Evolutionary conservation across 495 filamentous ascomycete species (phyloP).

Genomic region (Talaromyces ruber): DNA sequence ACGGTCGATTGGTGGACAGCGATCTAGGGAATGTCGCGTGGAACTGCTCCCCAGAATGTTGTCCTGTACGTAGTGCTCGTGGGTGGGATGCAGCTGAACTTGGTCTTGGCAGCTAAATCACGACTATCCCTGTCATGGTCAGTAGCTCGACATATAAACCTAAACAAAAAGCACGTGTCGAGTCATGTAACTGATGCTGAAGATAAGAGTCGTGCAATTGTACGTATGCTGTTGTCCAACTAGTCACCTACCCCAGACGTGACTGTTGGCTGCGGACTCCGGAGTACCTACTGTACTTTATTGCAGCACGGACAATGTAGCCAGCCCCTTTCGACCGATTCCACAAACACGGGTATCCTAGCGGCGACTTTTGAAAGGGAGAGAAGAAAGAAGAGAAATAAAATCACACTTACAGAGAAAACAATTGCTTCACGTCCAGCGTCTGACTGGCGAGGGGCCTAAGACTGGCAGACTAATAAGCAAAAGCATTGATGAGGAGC

Average conservation of each 20-base stretch:
- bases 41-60: background rate
- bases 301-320: background rate
- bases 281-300: background rate
- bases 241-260: background rate
- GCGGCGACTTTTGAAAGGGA: background rate
- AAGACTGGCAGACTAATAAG: background rate
- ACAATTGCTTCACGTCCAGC: background rate
- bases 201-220: background rate
- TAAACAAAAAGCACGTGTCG: background rate
- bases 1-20: constrained; percentile 2
- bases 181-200: background rate
- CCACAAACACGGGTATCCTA: background rate
- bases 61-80: background rate
- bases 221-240: background rate
- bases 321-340: background rate
- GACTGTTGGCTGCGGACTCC: background rate
- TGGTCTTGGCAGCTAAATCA: background rate
- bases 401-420: background rate
- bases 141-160: background rate
- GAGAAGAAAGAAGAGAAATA: background rate
- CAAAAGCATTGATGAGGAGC: background rate
- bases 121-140: background rate
- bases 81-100: background rate
- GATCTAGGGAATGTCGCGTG: constrained; percentile 4
- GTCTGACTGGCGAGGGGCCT: background rate